Conservation (phyloP, 164 flowering plant genomes). For the Hamamelis virginiana region DNA sequence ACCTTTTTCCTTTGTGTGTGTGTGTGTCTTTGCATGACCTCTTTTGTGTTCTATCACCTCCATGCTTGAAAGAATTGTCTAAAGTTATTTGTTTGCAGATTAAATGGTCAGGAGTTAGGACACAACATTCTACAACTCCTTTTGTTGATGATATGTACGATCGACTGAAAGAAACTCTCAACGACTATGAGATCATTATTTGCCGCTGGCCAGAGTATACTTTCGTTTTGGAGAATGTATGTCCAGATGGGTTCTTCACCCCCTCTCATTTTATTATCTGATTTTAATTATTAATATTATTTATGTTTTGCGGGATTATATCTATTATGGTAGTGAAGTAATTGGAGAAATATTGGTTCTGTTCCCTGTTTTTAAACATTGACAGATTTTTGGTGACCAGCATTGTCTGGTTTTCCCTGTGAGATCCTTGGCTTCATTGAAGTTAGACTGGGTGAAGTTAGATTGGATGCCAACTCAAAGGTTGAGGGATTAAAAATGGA, state of each 20-base stretch:
- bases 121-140: constrained; percentile 90
- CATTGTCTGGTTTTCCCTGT: too few relatives aligned
- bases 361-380: too few relatives aligned
- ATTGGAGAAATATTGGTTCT: too few relatives aligned
- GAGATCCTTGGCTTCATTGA: too few relatives aligned
- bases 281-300: not conserved
- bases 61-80: constrained; percentile 3
- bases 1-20: too few relatives aligned
- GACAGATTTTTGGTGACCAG: too few relatives aligned
- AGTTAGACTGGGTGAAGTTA: too few relatives aligned
- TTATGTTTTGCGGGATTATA: not conserved
- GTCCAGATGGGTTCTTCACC: constrained; percentile 15
- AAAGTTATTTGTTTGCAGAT: constrained; percentile 48
- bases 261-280: constrained; percentile 1
- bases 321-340: not conserved
- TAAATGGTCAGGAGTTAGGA: constrained; percentile 90
- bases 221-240: constrained; percentile 76
- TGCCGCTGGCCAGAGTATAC: constrained; percentile 97
- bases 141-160: constrained; percentile 94
- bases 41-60: not conserved
- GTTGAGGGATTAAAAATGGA: too few relatives aligned
- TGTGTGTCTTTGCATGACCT: too few relatives aligned
- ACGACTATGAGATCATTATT: constrained; percentile 76
- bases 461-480: too few relatives aligned
- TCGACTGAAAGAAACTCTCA: constrained; percentile 71